phyloP scores from a whole-genome alignment of 1,139 yeast species.

The Blastobotrys persicus region DNA sequence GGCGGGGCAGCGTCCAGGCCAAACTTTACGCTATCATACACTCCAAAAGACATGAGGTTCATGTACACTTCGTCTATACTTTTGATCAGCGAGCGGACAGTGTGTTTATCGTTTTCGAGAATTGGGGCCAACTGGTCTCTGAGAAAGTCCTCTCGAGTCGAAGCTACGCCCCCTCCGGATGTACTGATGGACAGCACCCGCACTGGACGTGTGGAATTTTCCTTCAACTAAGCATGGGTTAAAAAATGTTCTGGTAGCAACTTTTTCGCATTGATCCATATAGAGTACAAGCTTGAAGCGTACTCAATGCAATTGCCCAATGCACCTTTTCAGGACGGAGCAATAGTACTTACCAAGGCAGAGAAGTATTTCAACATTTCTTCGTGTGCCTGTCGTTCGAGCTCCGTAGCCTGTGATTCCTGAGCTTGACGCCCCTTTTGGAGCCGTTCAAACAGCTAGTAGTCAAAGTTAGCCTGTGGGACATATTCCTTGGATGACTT shows the following conservation, averaged over 20 bases:
- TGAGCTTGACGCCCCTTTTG: constrained; percentile 7
- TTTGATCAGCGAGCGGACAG: constrained; percentile 32
- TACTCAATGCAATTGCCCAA: no score
- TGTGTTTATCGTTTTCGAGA: constrained; percentile 34
- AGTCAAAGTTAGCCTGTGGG: no score
- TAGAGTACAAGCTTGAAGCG: no score
- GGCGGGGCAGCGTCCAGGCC: constrained; percentile 37
- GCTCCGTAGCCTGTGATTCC: constrained; percentile 1
- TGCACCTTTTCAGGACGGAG: no score
- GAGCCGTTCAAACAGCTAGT: constrained; percentile 16
- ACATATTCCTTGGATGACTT: no score
- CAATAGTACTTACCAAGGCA: constrained; percentile 7
- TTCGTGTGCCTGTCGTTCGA: constrained; percentile 10
- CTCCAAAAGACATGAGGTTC: constrained; percentile 38
- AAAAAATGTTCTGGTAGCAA: no score
- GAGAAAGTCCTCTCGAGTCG: constrained; percentile 47
- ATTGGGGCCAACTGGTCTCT: constrained; percentile 56
- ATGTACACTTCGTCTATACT: constrained; percentile 34
- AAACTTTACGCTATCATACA: constrained; percentile 47
- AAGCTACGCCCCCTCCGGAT: constrained; percentile 49
- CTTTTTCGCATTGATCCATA: no score
- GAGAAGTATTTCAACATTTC: constrained; percentile 14
- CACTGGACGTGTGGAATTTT: constrained; percentile 29
- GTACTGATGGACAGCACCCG: constrained; percentile 49
- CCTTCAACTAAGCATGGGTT: constrained; percentile 14